phyloP scores from a whole-genome alignment of 306 rosid species.

The Lotus japonicus region DNA sequence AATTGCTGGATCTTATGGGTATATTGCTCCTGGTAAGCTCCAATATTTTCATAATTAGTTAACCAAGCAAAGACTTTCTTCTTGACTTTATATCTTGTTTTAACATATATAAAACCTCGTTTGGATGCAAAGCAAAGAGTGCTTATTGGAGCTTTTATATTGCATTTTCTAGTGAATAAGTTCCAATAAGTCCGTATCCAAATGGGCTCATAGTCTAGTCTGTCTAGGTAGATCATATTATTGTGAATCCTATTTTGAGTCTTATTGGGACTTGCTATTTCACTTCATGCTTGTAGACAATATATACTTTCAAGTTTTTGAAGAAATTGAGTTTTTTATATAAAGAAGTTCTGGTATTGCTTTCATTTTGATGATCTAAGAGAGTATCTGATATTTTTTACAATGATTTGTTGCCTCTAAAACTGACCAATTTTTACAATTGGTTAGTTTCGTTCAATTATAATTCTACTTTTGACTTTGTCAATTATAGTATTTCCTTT shows the following conservation, averaged over 20 bases:
- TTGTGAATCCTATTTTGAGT: neutral
- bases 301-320: neutral
- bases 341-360: too few species aligned
- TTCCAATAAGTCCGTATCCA: too few species aligned
- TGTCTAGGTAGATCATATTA: neutral
- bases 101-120: neutral
- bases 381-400: too few species aligned
- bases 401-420: too few species aligned
- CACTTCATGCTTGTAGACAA: neutral
- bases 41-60: neutral
- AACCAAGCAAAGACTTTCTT: neutral
- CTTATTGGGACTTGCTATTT: neutral
- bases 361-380: too few species aligned
- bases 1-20: conserved; percentile 97
- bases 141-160: too few species aligned
- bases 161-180: too few species aligned
- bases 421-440: too few species aligned
- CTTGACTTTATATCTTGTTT: neutral
- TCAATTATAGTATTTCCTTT: neutral
- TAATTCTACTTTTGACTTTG: neutral
- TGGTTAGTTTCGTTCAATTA: too few species aligned
- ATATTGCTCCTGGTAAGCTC: conserved; percentile 93
- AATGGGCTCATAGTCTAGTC: neutral
- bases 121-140: too few species aligned
- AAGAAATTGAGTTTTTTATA: too few species aligned